These are phyloP conservation scores for Vicia villosa DNA, from an alignment of 306 rosid species.

Conservation along the genomic window DNA sequence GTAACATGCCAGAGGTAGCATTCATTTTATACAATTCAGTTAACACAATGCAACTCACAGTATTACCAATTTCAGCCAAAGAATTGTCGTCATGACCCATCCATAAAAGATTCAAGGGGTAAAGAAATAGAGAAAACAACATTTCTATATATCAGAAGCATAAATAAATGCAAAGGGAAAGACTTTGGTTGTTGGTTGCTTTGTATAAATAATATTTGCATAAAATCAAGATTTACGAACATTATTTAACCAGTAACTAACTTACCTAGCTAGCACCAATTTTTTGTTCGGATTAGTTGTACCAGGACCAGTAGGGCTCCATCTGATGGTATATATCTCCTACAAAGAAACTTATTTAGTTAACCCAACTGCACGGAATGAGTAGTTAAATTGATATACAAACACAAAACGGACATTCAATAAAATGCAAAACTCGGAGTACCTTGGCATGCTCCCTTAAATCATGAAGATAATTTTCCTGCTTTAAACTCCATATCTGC, in stretches of 20 bases:
- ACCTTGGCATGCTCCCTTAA: constrained; percentile 94
- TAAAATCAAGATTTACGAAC: not conserved
- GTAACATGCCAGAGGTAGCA: constrained; percentile 10
- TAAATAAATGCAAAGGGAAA: not conserved
- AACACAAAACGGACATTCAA: constrained; percentile 9
- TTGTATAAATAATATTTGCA: not conserved
- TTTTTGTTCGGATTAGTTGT: constrained; percentile 79
- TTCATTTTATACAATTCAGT: constrained; percentile 4
- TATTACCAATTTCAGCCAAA: not conserved
- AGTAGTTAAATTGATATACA: constrained; percentile 16
- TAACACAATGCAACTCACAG: constrained; percentile 10
- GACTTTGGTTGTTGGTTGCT: not conserved
- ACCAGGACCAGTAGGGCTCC: constrained; percentile 97
- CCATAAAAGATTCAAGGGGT: constrained; percentile 1
- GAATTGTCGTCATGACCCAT: constrained; percentile 9
- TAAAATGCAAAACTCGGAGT: constrained; percentile 10
- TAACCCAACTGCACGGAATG: constrained; percentile 21
- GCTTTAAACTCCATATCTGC: constrained; percentile 96
- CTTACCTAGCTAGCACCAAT: constrained; percentile 88
- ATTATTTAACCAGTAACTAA: constrained; percentile 22
- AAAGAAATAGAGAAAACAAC: not conserved
- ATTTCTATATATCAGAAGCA: constrained; percentile 11
- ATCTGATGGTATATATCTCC: constrained; percentile 96
- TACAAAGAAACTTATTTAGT: constrained; percentile 41
- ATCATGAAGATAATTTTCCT: constrained; percentile 82